phyloP scores from a whole-genome alignment of 1,284 basidiomycete genomes.

The Cutaneotrichosporon mucoides region DNA sequence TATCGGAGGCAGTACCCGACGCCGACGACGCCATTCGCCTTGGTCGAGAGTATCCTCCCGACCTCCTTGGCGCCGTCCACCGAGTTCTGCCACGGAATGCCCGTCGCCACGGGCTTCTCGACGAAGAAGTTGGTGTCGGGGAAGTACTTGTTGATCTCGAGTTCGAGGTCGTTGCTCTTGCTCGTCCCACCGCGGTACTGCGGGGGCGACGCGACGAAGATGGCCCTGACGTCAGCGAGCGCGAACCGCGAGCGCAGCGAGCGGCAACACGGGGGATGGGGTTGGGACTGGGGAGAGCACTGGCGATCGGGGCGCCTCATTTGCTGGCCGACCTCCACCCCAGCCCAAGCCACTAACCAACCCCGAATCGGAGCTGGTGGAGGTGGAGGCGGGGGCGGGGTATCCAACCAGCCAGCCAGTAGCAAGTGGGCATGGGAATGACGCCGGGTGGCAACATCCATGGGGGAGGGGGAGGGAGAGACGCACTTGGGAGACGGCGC shows the following conservation, averaged over 20 bases:
- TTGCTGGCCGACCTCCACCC: too few species aligned
- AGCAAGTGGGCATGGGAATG: too few species aligned
- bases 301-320: too few species aligned
- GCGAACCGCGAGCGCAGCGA: background rate
- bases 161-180: slow-evolving; percentile 76
- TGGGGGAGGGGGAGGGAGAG: too few species aligned
- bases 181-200: slow-evolving; percentile 77
- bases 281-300: too few species aligned
- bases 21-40: slow-evolving; percentile 56
- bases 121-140: slow-evolving; percentile 82
- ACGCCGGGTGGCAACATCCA: too few species aligned
- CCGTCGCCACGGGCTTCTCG: slow-evolving; percentile 65
- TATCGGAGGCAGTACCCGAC: slow-evolving; percentile 51
- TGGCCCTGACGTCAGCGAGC: slow-evolving; percentile 53
- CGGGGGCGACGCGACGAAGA: slow-evolving; percentile 86
- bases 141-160: slow-evolving; percentile 80
- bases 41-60: slow-evolving; percentile 61
- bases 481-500: slow-evolving; percentile 50
- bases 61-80: slow-evolving; percentile 56
- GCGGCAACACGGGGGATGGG: too few species aligned
- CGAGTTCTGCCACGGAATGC: slow-evolving; percentile 45
- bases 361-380: background rate
- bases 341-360: background rate
- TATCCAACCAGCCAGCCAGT: background rate
- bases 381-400: too few species aligned